Evolutionary conservation across 768 basidiomycete species (phyloP).

Genomic region (Tricholoma flavovirens): DNA sequence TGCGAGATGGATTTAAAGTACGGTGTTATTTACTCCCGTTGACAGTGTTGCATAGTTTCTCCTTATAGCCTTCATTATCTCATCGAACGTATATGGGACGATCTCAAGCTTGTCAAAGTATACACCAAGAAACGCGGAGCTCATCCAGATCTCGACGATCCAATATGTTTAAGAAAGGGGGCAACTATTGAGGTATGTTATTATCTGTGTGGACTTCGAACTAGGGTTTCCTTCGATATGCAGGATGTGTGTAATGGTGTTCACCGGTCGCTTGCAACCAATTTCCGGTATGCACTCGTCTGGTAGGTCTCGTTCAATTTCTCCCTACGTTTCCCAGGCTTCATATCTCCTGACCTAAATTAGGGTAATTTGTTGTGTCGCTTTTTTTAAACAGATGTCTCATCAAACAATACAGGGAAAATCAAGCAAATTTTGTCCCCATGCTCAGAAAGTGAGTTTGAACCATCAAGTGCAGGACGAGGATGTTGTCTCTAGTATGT

Average conservation of each 20-base stretch:
- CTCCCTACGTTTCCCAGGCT: too few relatives aligned
- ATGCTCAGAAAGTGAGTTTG: conserved; percentile 91
- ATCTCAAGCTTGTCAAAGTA: conserved; percentile 78
- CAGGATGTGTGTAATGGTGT: conserved; percentile 90
- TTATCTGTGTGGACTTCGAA: not conserved
- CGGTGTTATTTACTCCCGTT: conserved; percentile 13
- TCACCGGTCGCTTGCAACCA: conserved; percentile 81
- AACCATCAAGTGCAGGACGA: conserved; percentile 81
- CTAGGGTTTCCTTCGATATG: not conserved
- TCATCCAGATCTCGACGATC: conserved; percentile 87
- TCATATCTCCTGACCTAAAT: not conserved
- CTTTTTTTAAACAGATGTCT: not conserved
- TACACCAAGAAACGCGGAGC: conserved; percentile 98
- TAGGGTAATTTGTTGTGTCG: conserved; percentile 18
- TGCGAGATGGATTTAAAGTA: conserved; percentile 94
- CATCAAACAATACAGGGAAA: conserved; percentile 54
- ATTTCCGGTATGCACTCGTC: conserved; percentile 92
- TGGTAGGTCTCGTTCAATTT: conserved; percentile 69
- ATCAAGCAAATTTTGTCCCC: conserved; percentile 89
- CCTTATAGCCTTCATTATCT: conserved; percentile 58
- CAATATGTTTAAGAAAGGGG: conserved; percentile 84
- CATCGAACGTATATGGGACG: conserved; percentile 73
- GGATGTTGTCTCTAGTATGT: conserved; percentile 84
- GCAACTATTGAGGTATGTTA: conserved; percentile 79
- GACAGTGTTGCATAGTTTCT: conserved; percentile 4